phyloP scores from a whole-genome alignment of 495 filamentous ascomycete species.

The Podospora pseudopauciseta region DNA sequence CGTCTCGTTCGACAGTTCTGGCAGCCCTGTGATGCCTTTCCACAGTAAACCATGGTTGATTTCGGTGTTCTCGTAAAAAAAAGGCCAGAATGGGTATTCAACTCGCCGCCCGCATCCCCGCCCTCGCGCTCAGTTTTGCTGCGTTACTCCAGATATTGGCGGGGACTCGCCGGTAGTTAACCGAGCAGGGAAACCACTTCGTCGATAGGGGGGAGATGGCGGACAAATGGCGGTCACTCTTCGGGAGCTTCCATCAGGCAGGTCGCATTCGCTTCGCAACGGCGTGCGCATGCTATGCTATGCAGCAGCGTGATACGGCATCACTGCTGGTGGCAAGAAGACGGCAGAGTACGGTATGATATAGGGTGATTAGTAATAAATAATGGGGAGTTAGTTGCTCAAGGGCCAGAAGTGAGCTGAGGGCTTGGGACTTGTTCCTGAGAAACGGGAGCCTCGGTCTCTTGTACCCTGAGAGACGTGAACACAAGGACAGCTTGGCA shows the following conservation, averaged over 20 bases:
- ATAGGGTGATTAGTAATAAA: no score
- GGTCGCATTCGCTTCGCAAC: slow-evolving; percentile 19
- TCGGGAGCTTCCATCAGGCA: background rate
- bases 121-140: slow-evolving; percentile 11
- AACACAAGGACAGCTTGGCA: background rate
- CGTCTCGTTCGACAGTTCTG: slow-evolving; percentile 60
- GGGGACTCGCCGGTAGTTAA: slow-evolving; percentile 20
- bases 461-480: background rate
- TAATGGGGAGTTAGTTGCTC: no score
- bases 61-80: background rate
- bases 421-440: background rate
- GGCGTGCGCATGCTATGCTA: background rate
- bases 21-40: slow-evolving; percentile 66
- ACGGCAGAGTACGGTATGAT: background rate
- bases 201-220: slow-evolving; percentile 19
- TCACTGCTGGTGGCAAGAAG: background rate
- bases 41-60: slow-evolving; percentile 61
- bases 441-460: background rate
- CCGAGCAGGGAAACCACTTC: slow-evolving; percentile 34
- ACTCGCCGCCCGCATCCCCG: slow-evolving; percentile 16
- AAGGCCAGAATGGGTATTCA: slow-evolving; percentile 19
- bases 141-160: slow-evolving; percentile 16
- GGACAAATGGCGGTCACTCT: slow-evolving; percentile 20
- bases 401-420: background rate
- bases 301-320: slow-evolving; percentile 2